Percentiles rank a stretch among this genome's conserved stretches.
Evolutionary conservation across 805 yeast species (phyloP).

Genomic region (Lipomyces kockii): DNA sequence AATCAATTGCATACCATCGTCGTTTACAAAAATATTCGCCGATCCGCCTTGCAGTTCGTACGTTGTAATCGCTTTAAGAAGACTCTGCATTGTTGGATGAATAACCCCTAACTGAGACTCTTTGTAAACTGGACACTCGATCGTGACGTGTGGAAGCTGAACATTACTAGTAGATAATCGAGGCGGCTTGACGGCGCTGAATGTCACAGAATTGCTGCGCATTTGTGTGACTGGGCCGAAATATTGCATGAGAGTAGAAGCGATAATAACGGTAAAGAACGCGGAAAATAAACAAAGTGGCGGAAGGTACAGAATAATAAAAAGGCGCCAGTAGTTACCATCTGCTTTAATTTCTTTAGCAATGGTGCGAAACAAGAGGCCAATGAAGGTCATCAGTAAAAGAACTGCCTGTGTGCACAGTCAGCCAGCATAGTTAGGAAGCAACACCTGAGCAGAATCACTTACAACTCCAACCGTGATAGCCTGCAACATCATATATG

Average conservation of each 20-base stretch:
- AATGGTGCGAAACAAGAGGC: conserved; percentile 7
- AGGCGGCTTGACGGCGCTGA: conserved; percentile 15
- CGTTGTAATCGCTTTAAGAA: conserved; percentile 15
- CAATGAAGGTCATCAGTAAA: conserved; percentile 2
- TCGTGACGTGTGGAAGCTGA: conserved; percentile 18
- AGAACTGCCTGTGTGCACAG: conserved; percentile 1
- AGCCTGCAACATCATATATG: conserved; percentile 17
- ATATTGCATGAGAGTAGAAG: conserved; percentile 3
- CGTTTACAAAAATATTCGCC: conserved; percentile 24
- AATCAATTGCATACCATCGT: conserved; percentile 29
- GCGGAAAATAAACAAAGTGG: not conserved
- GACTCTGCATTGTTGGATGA: conserved; percentile 23
- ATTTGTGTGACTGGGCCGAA: conserved; percentile 18
- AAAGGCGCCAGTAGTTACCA: conserved; percentile 8
- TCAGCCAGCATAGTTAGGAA: not conserved
- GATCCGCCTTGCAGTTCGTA: conserved; percentile 29
- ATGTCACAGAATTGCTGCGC: conserved; percentile 11
- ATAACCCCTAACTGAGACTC: conserved; percentile 24
- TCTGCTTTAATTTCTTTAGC: conserved; percentile 19
- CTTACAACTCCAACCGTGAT: conserved; percentile 27
- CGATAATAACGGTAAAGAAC: conserved; percentile 11
- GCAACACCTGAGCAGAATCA: not conserved
- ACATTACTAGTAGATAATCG: not conserved
- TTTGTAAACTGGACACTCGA: conserved; percentile 23
- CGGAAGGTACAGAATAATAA: conserved; percentile 9